These are phyloP conservation scores for Leccinum obscurum DNA, from an alignment of 768 basidiomycete species.

Conservation along the genomic window DNA sequence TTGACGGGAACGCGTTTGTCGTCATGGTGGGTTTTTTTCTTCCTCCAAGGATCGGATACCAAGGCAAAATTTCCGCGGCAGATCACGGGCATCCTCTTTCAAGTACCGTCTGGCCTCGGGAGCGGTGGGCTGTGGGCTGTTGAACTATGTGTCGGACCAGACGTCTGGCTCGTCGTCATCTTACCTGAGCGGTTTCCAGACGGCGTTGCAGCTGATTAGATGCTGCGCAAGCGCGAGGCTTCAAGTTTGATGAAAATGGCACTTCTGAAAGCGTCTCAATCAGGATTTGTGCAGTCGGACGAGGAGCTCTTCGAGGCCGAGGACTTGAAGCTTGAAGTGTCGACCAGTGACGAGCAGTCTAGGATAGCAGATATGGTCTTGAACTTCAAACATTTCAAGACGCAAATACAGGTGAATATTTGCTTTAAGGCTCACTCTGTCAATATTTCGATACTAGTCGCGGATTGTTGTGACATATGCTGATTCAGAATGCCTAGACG, in stretches of 20 bases:
- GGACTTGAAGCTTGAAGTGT: conserved; percentile 35
- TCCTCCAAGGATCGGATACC: background rate
- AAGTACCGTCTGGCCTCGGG: conserved; percentile 79
- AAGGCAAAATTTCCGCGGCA: conserved; percentile 1
- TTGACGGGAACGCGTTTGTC: conserved; percentile 74
- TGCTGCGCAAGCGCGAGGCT: conserved; percentile 68
- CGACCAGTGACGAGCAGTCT: conserved; percentile 43
- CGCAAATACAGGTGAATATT: conserved; percentile 74
- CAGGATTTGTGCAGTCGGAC: conserved; percentile 73
- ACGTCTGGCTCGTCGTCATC: conserved; percentile 51
- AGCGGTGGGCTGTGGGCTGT: conserved; percentile 61
- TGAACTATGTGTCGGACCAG: conserved; percentile 63
- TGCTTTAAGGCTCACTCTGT: background rate
- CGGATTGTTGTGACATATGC: conserved; percentile 3
- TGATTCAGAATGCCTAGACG: conserved; percentile 45
- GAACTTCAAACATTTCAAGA: conserved; percentile 85
- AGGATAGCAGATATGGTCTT: conserved; percentile 70
- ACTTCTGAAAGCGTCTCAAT: conserved; percentile 67
- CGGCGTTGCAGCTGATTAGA: conserved; percentile 69
- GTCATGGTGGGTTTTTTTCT: conserved; percentile 58
- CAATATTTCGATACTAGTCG: background rate
- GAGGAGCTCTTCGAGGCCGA: conserved; percentile 47
- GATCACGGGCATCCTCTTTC: conserved; percentile 82
- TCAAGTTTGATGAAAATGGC: conserved; percentile 77
- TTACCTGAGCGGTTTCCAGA: conserved; percentile 71